Conservation (phyloP, 2,329 filamentous ascomycete genomes). For the Trichocomaceae sp. region DNA sequence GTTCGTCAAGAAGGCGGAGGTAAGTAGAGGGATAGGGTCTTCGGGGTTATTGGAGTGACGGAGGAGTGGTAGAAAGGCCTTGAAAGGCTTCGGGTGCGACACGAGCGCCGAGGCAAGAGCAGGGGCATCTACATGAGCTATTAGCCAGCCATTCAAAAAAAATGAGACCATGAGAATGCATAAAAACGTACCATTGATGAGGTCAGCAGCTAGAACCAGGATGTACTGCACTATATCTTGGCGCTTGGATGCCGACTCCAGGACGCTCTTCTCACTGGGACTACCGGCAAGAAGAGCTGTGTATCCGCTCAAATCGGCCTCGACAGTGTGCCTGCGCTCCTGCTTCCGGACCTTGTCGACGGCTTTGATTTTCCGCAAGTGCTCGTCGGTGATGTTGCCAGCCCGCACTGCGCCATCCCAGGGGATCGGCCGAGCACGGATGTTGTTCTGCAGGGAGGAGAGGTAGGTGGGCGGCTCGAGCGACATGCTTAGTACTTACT, state of each 20-base stretch:
- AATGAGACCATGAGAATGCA: background rate
- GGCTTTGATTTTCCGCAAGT: slow-evolving; percentile 91
- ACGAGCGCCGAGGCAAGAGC: slow-evolving; percentile 69
- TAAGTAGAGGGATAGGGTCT: slow-evolving; percentile 82
- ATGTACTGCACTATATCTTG: slow-evolving; percentile 92
- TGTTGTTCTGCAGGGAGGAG: slow-evolving; percentile 89
- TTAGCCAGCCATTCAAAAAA: background rate
- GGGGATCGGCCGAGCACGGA: slow-evolving; percentile 87
- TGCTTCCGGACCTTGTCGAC: slow-evolving; percentile 96
- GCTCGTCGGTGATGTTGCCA: slow-evolving; percentile 86
- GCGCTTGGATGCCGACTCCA: slow-evolving; percentile 78
- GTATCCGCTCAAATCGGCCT: slow-evolving; percentile 74
- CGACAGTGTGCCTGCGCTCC: slow-evolving; percentile 74
- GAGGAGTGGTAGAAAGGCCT: slow-evolving; percentile 77
- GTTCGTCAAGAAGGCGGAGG: slow-evolving; percentile 76
- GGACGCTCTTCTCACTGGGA: slow-evolving; percentile 60
- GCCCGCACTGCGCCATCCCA: slow-evolving; percentile 96
- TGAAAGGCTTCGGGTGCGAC: slow-evolving; percentile 60
- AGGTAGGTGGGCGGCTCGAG: slow-evolving; percentile 86
- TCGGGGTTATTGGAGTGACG: slow-evolving; percentile 76
- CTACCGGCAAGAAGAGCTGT: slow-evolving; percentile 70
- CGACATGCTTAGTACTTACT: no score
- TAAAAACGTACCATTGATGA: slow-evolving; percentile 65
- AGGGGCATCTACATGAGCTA: slow-evolving; percentile 59
- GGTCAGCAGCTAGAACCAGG: slow-evolving; percentile 77